These are phyloP conservation scores for Vicia faba DNA, from an alignment of 306 rosid species.

Conservation along the genomic window DNA sequence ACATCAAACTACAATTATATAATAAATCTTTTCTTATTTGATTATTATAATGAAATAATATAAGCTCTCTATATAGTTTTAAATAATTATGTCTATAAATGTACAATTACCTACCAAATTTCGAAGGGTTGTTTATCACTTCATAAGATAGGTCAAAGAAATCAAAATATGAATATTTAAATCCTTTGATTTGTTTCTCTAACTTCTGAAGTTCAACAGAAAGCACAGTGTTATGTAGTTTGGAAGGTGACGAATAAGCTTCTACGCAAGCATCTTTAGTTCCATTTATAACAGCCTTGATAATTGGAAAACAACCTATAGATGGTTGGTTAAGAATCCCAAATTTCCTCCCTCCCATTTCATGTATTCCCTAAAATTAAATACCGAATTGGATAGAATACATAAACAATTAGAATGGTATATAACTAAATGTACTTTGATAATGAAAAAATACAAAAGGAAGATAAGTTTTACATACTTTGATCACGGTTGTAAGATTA, in stretches of 20 bases:
- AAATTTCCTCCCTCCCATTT: constrained; percentile 58
- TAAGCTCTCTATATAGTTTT: too few species aligned
- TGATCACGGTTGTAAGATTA: constrained; percentile 57
- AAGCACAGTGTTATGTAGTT: constrained; percentile 46
- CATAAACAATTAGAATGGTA: too few species aligned
- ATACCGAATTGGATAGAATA: too few species aligned
- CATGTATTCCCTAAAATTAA: constrained; percentile 41
- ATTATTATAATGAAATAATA: too few species aligned
- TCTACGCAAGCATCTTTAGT: constrained; percentile 37
- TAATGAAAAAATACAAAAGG: background rate
- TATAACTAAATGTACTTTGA: background rate
- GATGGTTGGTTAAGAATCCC: constrained; percentile 43
- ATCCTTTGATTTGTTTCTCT: constrained; percentile 45
- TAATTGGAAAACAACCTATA: constrained; percentile 41
- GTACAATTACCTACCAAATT: constrained; percentile 48
- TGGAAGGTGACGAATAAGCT: constrained; percentile 27
- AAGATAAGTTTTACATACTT: constrained; percentile 43
- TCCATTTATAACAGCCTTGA: constrained; percentile 33
- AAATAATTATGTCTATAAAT: background rate
- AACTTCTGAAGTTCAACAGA: constrained; percentile 38
- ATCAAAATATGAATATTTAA: constrained; percentile 48
- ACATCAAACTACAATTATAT: too few species aligned
- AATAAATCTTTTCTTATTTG: too few species aligned
- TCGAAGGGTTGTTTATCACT: constrained; percentile 44
- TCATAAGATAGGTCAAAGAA: constrained; percentile 13